Evolutionary conservation across 768 basidiomycete genomes (phyloP).

Genomic region (Rhizopogon vulgaris): DNA sequence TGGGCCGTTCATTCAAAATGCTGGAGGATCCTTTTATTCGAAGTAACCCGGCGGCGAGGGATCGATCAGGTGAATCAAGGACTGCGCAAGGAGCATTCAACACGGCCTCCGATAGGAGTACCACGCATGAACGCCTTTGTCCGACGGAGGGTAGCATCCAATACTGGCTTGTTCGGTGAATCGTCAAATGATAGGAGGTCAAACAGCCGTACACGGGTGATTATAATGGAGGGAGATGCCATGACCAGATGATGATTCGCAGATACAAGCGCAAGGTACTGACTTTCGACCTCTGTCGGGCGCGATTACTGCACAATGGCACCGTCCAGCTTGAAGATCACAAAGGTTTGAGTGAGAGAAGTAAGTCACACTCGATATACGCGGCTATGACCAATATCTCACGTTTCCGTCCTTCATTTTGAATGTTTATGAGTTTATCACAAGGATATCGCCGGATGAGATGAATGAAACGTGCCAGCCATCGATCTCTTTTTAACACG

Average conservation of each 20-base stretch:
- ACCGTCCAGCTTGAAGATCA: not conserved
- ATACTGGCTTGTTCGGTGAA: not conserved
- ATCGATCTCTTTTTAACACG: not conserved
- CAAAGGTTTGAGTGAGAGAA: not conserved
- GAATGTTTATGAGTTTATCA: not conserved
- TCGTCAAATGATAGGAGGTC: not conserved
- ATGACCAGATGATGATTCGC: not conserved
- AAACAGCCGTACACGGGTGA: not conserved
- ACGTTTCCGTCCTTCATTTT: not conserved
- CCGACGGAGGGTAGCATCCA: not conserved
- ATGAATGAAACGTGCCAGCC: not conserved
- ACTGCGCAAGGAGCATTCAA: not conserved
- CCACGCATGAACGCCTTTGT: not conserved
- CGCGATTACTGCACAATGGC: not conserved
- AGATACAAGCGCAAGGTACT: too few species aligned
- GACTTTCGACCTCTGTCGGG: not conserved
- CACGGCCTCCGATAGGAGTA: not conserved
- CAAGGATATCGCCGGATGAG: not conserved
- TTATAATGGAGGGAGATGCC: not conserved
- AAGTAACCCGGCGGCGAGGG: not conserved
- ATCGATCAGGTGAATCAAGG: not conserved
- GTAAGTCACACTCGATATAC: not conserved
- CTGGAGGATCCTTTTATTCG: not conserved
- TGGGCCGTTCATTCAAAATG: not conserved
- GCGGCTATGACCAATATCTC: not conserved